Evolutionary conservation across 352 stramenopile species (phyloP), one percentile per base, ranked within the genome.

Genomic region (Phytopythium litorale): DNA sequence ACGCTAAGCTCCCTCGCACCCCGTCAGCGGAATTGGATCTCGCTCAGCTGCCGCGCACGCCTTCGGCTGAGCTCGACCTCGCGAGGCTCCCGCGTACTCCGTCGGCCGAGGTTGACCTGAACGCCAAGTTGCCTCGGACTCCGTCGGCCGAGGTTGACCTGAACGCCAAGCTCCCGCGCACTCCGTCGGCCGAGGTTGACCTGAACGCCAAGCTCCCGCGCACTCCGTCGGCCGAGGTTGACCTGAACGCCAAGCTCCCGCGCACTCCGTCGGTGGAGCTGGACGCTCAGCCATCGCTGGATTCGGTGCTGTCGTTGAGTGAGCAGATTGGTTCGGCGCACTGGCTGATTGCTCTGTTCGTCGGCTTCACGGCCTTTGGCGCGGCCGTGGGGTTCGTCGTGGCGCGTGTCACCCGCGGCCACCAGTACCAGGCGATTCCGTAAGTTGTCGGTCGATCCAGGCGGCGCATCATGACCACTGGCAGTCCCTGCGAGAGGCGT

Each of bases 341-440:
- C 53, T 59, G 53, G 53, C 37, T 71, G 28, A 35, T 68, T 8
- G 60, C 46, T 8, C 50, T 80, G n/a, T 64, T 80, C 28, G 67
- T 68, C 9, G 65, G 37, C n/a, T 73, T 80, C 46, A 66, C 73
- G 32, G 59, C 62, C 9, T 69, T 84, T 16, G 75, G 75, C 2
- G 68, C 43, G 2, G 58, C 66, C 37, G 64, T 83, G 7, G 68
- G 66, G 35, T 75, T 68, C 54, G 7, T 71, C 12, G 75, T 71
- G 4, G 62, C 70, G 21, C 66, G 72, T 12, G 62, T 58, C 32
- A 57, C 64, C 15, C 74, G 74, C 46, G 62, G 55, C 18, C 56
- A 68, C 42, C 62, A 54, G 42, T 83, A 83, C 63, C 11, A 32
- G 38, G 55, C 56, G 7, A 73, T 76, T 53, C 35, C 51, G 33